Evolutionary conservation across 2,329 filamentous ascomycete genomes (phyloP).

Genomic region (Monilinia fructigena): DNA sequence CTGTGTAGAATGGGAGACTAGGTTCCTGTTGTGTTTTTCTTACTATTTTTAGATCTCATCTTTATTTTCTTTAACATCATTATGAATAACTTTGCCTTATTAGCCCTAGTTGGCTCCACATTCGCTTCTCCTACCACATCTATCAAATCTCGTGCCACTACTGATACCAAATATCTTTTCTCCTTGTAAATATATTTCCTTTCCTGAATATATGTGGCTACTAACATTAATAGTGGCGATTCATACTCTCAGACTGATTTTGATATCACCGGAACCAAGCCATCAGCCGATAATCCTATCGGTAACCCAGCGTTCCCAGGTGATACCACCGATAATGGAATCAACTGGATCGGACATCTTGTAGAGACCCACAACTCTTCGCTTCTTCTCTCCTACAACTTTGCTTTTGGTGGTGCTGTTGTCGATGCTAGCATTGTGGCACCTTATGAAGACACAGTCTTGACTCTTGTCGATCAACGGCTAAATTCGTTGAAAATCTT

Average conservation of each 20-base stretch:
- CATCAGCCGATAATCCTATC: conserved; percentile 38
- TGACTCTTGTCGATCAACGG: conserved; percentile 41
- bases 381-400: conserved; percentile 49
- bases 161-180: conserved; percentile 17
- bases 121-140: conserved; percentile 14
- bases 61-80: conserved; percentile 1
- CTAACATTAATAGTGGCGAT: conserved; percentile 37
- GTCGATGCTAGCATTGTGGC: conserved; percentile 39
- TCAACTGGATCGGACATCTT: conserved; percentile 48
- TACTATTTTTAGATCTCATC: background rate
- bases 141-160: background rate
- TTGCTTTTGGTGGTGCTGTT: conserved; percentile 46
- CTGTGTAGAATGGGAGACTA: background rate
- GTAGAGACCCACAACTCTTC: conserved; percentile 44
- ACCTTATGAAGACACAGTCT: conserved; percentile 31
- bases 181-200: conserved; percentile 7
- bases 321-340: conserved; percentile 30
- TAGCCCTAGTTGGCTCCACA: conserved; percentile 18
- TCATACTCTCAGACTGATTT: conserved; percentile 41
- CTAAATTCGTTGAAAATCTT: conserved; percentile 43
- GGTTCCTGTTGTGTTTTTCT: background rate
- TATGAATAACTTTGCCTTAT: conserved; percentile 9
- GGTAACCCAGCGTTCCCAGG: conserved; percentile 42
- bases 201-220: background rate
- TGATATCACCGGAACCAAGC: conserved; percentile 36